Evolutionary conservation across 176 grass and related monocot genomes (phyloP), one percentile per base, ranked within the genome.

Genomic region (Hordeum marinum): DNA sequence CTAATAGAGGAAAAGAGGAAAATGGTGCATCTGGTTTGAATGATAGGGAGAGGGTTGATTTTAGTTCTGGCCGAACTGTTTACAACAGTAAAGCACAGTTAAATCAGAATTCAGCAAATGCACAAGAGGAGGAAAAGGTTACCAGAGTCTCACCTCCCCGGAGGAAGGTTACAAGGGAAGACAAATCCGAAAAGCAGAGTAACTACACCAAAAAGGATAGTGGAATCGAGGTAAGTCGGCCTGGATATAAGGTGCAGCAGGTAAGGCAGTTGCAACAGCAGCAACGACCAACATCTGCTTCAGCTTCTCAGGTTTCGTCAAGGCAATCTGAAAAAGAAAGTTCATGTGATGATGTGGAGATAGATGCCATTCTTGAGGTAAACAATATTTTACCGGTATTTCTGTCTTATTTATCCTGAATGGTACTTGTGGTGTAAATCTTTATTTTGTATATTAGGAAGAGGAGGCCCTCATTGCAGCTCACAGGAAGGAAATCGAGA

Each of bases 401-500:
- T 6, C 31, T 79, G 26, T 89, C 41, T 63, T 18, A 78, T 80
- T 58, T 29, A 61, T 82, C 8, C 11, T 40, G 29, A 46, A 65
- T 75, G 13, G 23, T 65, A 48, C 6, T 72, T 61, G 63, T 88
- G 59, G 62, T 63, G 2, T 58, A 26, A 76, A 62, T 41, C 29
- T 72, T 76, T 62, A 21, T 90, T 79, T 76, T 76, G 74, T 81
- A 76, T 89, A 63, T 85, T 64, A 99, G 97, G 97, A 99, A 90
- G 97, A 96, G 87, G 97, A 99, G 77, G 94, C 92, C 76, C 85
- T 99, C 34, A 99, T 99, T 79, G 97, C 97, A 52, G 92, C 97
- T 77, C 97, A 99, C 82, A 92, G 94, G 88, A 99, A 96, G 85
- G 97, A 99, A 88, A 99, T 99, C 12, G 94, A 99, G 79, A 99